These are phyloP conservation scores for Chenopodium berlandieri DNA, from an alignment of 148 eudicot genomes.

Conservation along the genomic window DNA sequence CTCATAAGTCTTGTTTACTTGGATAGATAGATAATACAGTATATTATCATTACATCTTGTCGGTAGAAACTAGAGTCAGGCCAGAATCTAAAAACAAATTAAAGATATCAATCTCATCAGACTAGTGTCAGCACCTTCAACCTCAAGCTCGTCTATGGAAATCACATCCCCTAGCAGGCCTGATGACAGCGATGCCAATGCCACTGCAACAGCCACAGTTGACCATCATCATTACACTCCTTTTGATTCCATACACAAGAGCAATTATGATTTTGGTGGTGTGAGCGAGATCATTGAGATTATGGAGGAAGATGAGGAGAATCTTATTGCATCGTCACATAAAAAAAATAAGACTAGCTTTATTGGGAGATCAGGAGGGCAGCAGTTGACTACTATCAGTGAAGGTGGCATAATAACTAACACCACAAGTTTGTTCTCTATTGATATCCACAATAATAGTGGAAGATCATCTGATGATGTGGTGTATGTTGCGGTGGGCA, in stretches of 20 bases:
- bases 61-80: neutral
- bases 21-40: neutral
- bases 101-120: neutral
- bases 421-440: slow-evolving; percentile 25
- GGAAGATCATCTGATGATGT: slow-evolving; percentile 18
- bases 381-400: slow-evolving; percentile 22
- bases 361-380: neutral
- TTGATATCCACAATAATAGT: slow-evolving; percentile 20
- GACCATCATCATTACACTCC: neutral
- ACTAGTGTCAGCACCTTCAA: neutral
- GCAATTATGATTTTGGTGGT: neutral
- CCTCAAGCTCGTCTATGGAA: neutral
- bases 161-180: neutral
- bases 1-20: no score
- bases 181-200: neutral
- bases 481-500: slow-evolving; percentile 63
- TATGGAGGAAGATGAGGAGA: slow-evolving; percentile 17
- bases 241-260: neutral
- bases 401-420: slow-evolving; percentile 26
- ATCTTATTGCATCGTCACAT: neutral
- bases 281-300: slow-evolving; percentile 25
- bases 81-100: neutral
- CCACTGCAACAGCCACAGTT: neutral
- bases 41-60: no score
- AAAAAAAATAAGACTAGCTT: neutral